phyloP scores from a whole-genome alignment of 345 rosid species.

The Citrus sinensis region DNA sequence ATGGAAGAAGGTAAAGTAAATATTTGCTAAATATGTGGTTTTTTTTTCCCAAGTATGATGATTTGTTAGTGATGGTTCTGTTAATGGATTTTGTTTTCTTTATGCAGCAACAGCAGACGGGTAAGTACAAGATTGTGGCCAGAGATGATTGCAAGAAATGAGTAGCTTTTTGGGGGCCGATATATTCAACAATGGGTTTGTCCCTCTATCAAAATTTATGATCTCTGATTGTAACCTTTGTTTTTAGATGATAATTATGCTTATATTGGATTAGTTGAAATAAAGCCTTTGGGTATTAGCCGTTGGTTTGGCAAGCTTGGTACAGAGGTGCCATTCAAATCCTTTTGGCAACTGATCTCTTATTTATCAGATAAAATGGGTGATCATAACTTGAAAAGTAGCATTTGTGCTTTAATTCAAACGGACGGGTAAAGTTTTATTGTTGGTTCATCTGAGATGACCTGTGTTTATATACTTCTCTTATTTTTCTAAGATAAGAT shows the following conservation, averaged over 20 bases:
- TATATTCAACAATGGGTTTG: neutral
- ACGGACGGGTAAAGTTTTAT: neutral
- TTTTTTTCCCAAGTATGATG: neutral
- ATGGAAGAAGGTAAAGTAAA: constrained; percentile 89
- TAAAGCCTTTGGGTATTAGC: neutral
- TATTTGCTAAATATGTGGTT: neutral
- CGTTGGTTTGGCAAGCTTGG: neutral
- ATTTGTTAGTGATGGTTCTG: neutral
- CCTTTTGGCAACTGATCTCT: neutral
- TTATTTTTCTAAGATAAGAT: neutral
- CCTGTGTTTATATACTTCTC: neutral
- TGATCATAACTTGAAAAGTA: neutral
- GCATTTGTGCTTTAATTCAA: neutral
- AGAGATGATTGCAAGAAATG: constrained; percentile 44
- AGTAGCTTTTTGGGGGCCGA: neutral
- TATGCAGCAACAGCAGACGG: constrained; percentile 84
- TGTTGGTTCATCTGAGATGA: neutral
- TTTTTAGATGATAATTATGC: neutral
- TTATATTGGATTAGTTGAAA: neutral
- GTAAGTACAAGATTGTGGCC: constrained; percentile 96
- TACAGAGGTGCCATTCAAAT: neutral
- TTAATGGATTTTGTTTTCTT: constrained; percentile 8
- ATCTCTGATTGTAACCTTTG: neutral
- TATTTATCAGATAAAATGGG: neutral
- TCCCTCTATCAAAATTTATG: neutral